A percentile compares a stretch with the other conserved stretches of the same genome.
These are phyloP conservation scores for Diophrys appendiculata DNA, from an alignment of 73 alveolate species.

Conservation along the genomic window DNA sequence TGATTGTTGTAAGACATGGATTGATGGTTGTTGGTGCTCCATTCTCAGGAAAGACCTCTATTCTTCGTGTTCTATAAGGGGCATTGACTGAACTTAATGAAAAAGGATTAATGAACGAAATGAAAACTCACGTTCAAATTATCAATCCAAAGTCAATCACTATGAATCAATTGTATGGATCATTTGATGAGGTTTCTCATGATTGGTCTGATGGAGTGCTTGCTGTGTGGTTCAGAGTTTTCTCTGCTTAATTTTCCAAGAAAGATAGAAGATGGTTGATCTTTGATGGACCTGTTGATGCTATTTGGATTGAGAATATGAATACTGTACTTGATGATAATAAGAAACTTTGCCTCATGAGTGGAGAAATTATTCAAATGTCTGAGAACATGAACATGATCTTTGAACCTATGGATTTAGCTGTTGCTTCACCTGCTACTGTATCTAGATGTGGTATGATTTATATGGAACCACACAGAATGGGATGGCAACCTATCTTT, in stretches of 20 bases:
- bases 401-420: slow-evolving; percentile 99
- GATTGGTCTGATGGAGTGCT: slow-evolving; percentile 99
- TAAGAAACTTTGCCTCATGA: slow-evolving; percentile 94
- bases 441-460: slow-evolving; percentile 99
- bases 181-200: slow-evolving; percentile 95
- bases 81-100: slow-evolving; percentile 43
- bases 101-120: slow-evolving; percentile 63
- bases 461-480: slow-evolving; percentile 88
- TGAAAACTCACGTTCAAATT: slow-evolving; percentile 74
- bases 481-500: slow-evolving; percentile 89
- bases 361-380: slow-evolving; percentile 97
- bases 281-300: slow-evolving; percentile 99
- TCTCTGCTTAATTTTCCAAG: slow-evolving; percentile 81
- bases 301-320: slow-evolving; percentile 98
- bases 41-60: slow-evolving; percentile 94
- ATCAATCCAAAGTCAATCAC: slow-evolving; percentile 96
- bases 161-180: slow-evolving; percentile 94
- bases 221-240: slow-evolving; percentile 88
- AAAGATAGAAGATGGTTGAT: slow-evolving; percentile 89
- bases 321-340: slow-evolving; percentile 98
- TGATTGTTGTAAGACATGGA: slow-evolving; percentile 97
- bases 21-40: slow-evolving; percentile 98
- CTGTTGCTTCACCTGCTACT: slow-evolving; percentile 99
- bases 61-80: slow-evolving; percentile 64
- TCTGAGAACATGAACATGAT: slow-evolving; percentile 97